Percentiles rank a stretch among this genome's conserved stretches.
phyloP scores from a whole-genome alignment of 768 basidiomycete species.

The Paxillus rubicundulus region DNA sequence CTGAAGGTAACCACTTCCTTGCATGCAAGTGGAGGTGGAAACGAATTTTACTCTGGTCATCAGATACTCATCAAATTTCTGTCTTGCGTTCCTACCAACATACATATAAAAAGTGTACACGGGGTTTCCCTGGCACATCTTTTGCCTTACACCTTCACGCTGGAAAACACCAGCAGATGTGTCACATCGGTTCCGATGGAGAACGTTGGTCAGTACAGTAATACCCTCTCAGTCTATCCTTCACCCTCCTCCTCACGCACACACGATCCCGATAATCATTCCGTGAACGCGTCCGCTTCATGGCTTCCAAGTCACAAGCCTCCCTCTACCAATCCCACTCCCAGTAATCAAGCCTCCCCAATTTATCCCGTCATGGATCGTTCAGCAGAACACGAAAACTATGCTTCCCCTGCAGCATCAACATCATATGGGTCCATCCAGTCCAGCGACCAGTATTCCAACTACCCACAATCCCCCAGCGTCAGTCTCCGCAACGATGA shows the following conservation, averaged over 20 bases:
- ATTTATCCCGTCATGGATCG: conserved; percentile 41
- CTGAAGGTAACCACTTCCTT: conserved; percentile 3
- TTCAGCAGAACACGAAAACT: conserved; percentile 38
- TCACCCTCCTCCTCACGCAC: conserved; percentile 25
- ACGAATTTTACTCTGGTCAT: not conserved
- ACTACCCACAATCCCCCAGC: conserved; percentile 28
- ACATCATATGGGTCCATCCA: conserved; percentile 21
- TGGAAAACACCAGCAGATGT: conserved; percentile 30
- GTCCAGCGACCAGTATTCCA: conserved; percentile 25
- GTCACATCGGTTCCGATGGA: conserved; percentile 37
- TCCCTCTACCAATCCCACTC: conserved; percentile 14
- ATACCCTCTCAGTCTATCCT: conserved; percentile 31
- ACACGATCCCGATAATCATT: conserved; percentile 26
- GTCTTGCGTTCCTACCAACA: conserved; percentile 2
- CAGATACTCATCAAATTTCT: not conserved
- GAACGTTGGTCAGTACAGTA: conserved; percentile 35
- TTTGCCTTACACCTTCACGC: conserved; percentile 26
- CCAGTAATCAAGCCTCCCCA: conserved; percentile 23
- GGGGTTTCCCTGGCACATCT: conserved; percentile 31
- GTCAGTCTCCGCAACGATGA: conserved; percentile 26
- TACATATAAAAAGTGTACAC: conserved; percentile 30
- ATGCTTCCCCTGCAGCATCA: conserved; percentile 21
- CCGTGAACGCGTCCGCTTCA: conserved; percentile 23
- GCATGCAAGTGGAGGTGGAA: conserved; percentile 6
- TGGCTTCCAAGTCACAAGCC: conserved; percentile 25